These are phyloP conservation scores for Annulohypoxylon bovei DNA, from an alignment of 495 filamentous ascomycete genomes.

Conservation along the genomic window DNA sequence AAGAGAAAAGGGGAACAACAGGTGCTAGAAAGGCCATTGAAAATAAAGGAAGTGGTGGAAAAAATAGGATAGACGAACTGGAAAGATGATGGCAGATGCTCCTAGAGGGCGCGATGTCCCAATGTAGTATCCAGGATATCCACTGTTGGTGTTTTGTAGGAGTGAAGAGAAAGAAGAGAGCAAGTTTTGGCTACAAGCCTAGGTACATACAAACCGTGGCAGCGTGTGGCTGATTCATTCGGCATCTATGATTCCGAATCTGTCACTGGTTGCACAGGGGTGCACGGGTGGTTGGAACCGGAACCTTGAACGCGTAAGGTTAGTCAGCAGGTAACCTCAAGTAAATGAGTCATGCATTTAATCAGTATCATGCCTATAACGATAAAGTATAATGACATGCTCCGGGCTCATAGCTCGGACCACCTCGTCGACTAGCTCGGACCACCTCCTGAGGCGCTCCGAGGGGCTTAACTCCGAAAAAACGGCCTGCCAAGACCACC, in stretches of 20 bases:
- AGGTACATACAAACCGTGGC: background rate
- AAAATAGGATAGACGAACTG: constrained; percentile 54
- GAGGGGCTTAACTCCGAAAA: too few relatives aligned
- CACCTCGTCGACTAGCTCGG: too few relatives aligned
- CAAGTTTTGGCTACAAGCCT: background rate
- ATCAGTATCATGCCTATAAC: too few relatives aligned
- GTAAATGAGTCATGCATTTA: too few relatives aligned
- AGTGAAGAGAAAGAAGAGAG: constrained; percentile 3
- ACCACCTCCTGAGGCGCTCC: too few relatives aligned
- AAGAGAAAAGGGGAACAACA: constrained; percentile 40
- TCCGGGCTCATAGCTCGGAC: too few relatives aligned
- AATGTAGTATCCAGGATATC: constrained; percentile 35
- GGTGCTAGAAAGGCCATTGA: constrained; percentile 32
- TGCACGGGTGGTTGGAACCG: background rate
- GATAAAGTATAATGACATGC: too few relatives aligned
- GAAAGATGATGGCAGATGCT: constrained; percentile 42
- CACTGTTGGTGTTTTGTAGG: constrained; percentile 34
- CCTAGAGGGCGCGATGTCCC: constrained; percentile 45
- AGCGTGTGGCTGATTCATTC: constrained; percentile 9
- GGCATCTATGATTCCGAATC: background rate
- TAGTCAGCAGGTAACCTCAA: too few relatives aligned
- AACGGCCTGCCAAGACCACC: too few relatives aligned
- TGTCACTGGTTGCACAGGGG: background rate
- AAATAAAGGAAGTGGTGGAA: constrained; percentile 34
- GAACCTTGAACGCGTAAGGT: too few relatives aligned